These are phyloP conservation scores for Pyrus bretschneideri DNA, from an alignment of 306 rosid genomes.

Conservation along the genomic window DNA sequence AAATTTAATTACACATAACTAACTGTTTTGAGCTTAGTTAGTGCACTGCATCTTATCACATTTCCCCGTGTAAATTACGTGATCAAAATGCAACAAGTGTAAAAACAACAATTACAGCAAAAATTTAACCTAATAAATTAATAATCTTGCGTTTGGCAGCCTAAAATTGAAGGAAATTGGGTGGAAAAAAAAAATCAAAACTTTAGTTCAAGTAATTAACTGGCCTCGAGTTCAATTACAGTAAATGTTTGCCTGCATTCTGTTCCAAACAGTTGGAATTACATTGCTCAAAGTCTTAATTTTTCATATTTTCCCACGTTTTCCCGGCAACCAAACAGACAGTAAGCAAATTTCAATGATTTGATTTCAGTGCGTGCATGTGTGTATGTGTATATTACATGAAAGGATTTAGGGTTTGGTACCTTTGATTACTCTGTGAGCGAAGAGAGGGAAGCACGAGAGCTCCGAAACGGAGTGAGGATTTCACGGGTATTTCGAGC, in stretches of 20 bases:
- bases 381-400: too few species aligned
- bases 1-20: neutral
- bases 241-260: too few species aligned
- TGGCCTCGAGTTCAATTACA: too few species aligned
- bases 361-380: too few species aligned
- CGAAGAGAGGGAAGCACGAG: neutral
- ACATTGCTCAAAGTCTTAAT: too few species aligned
- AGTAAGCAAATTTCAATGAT: too few species aligned
- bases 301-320: too few species aligned
- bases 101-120: neutral
- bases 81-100: neutral
- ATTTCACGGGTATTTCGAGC: neutral
- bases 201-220: too few species aligned
- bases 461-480: neutral
- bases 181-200: too few species aligned
- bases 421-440: constrained; percentile 9
- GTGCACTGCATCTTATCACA: neutral
- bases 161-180: too few species aligned
- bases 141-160: neutral
- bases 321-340: too few species aligned
- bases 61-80: neutral
- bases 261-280: too few species aligned
- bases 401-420: neutral
- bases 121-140: neutral
- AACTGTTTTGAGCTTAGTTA: neutral